Evolutionary conservation across 1,284 basidiomycete species (phyloP).

Genomic region (Anthracocystis walkeri): DNA sequence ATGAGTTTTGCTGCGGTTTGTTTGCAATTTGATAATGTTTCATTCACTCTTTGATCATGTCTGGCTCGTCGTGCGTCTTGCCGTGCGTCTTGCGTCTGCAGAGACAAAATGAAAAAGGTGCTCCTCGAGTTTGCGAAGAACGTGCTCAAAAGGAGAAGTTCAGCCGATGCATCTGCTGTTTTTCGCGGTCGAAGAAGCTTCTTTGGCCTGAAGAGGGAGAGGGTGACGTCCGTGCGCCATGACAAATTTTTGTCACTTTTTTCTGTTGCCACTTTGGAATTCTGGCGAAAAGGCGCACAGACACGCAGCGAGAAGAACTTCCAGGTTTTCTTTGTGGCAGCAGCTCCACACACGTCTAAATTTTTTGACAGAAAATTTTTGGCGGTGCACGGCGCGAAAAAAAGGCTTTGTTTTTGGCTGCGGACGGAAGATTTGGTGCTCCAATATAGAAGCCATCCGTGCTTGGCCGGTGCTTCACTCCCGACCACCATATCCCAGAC

Average conservation of each 20-base stretch:
- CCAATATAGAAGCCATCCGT: neutral
- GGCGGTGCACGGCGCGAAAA: neutral
- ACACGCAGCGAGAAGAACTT: conserved; percentile 36
- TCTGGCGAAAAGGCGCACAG: conserved; percentile 11
- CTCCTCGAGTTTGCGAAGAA: too few relatives aligned
- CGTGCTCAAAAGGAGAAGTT: too few relatives aligned
- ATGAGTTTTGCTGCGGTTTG: neutral
- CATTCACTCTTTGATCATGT: neutral
- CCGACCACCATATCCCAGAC: neutral
- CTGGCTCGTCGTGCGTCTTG: too few relatives aligned
- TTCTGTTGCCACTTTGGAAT: conserved; percentile 19
- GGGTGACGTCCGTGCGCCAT: too few relatives aligned
- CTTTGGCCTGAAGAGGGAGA: too few relatives aligned
- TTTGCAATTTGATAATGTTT: conserved; percentile 2
- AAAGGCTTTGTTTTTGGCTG: neutral
- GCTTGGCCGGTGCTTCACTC: neutral
- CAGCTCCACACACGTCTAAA: neutral
- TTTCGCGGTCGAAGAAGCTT: too few relatives aligned
- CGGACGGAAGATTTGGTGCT: conserved; percentile 8
- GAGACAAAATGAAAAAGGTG: too few relatives aligned
- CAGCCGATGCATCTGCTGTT: too few relatives aligned
- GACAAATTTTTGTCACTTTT: neutral
- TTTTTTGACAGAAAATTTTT: conserved; percentile 1
- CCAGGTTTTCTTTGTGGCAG: conserved; percentile 11
- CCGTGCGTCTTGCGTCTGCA: too few relatives aligned